Conservation (phyloP, 176 grass and related monocot genomes). For the Avena sativa region DNA sequence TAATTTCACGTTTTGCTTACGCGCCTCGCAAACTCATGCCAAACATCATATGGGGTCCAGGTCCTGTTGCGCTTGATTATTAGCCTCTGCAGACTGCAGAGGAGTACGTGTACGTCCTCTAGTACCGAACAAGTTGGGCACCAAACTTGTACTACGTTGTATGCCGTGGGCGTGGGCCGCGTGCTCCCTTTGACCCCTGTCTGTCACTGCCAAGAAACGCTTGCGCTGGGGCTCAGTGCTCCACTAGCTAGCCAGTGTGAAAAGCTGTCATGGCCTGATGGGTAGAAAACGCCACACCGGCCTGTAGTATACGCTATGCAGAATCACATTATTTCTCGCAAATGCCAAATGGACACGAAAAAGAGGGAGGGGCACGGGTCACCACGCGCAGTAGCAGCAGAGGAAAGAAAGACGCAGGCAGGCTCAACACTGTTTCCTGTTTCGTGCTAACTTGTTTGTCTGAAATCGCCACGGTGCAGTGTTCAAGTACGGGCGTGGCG, state of each 20-base stretch:
- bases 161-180: not conserved
- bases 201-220: not conserved
- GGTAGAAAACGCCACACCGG: not conserved
- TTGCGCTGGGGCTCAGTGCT: not conserved
- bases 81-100: no score
- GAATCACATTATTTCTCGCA: not conserved
- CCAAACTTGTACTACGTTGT: not conserved
- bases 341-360: not conserved
- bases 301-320: no score
- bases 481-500: conserved; percentile 73
- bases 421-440: not conserved
- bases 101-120: no score
- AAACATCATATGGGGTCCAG: not conserved
- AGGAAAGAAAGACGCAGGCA: no score
- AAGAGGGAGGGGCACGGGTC: not conserved
- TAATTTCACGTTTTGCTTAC: not conserved
- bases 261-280: not conserved
- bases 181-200: not conserved
- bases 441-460: not conserved
- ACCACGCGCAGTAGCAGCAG: no score
- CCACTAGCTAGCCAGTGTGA: not conserved
- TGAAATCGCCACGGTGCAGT: conserved; percentile 37
- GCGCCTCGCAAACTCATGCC: not conserved
- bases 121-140: no score
- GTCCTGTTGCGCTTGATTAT: no score